Evolutionary conservation across 208 protist genomes (phyloP).

Genomic region (Phytomonas sp.): DNA sequence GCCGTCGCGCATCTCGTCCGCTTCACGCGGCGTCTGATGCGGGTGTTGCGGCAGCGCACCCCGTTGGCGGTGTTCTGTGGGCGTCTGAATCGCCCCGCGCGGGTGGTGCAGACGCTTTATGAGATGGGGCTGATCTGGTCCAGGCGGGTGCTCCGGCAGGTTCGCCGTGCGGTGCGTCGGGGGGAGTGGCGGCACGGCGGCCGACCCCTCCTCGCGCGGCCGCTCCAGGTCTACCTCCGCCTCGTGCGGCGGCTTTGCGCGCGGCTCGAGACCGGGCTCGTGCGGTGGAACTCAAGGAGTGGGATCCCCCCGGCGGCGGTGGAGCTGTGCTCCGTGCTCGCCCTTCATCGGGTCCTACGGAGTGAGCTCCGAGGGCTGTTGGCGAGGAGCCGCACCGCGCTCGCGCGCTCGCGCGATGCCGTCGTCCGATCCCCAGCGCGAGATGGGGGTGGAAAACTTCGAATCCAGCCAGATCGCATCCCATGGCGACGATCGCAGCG

Average conservation of each 20-base stretch:
- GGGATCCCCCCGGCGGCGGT: conserved; percentile 27
- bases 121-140: conserved; percentile 51
- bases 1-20: conserved; percentile 14
- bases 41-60: conserved; percentile 31
- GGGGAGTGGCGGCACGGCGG: conserved; percentile 13
- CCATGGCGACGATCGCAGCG: not conserved
- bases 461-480: not conserved
- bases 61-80: conserved; percentile 40
- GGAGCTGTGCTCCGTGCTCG: conserved; percentile 32
- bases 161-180: conserved; percentile 2
- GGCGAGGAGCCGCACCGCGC: not conserved
- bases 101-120: conserved; percentile 58
- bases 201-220: conserved; percentile 18
- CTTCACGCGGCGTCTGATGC: conserved; percentile 33
- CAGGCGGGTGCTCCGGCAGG: conserved; percentile 30
- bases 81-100: conserved; percentile 33
- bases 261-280: conserved; percentile 19
- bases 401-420: too few species aligned
- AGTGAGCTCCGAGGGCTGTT: conserved; percentile 20
- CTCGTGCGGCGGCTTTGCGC: conserved; percentile 23
- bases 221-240: conserved; percentile 20
- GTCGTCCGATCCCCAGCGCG: not conserved
- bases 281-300: conserved; percentile 28
- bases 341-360: conserved; percentile 38
- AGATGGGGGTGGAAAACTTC: not conserved